These are phyloP conservation scores for Pseudognaphalium luteoalbum DNA, from an alignment of 129 eudicot species.

Conservation along the genomic window DNA sequence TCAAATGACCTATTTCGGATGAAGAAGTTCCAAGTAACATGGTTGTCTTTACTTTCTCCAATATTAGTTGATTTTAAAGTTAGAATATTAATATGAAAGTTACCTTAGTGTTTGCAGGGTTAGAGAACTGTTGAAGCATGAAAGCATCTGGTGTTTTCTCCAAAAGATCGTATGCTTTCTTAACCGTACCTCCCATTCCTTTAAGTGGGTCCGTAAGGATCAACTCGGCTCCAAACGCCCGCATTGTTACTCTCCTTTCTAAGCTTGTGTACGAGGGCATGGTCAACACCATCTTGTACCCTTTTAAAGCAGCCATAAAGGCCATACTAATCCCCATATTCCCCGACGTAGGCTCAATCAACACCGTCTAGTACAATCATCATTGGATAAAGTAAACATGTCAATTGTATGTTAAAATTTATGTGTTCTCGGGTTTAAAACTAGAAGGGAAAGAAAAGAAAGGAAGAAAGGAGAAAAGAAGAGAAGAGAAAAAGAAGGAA, in stretches of 20 bases:
- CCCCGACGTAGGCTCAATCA: constrained; percentile 97
- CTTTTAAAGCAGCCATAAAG: constrained; percentile 97
- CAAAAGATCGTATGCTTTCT: constrained; percentile 89
- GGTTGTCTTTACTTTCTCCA: neutral
- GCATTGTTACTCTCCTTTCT: constrained; percentile 95
- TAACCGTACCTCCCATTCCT: constrained; percentile 98
- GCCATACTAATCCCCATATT: constrained; percentile 99
- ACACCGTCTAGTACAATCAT: constrained; percentile 55
- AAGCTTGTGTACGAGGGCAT: constrained; percentile 99
- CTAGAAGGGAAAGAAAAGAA: no score
- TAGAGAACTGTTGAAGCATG: constrained; percentile 95
- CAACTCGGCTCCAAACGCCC: constrained; percentile 89
- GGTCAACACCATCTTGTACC: constrained; percentile 94
- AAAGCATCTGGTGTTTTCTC: constrained; percentile 81
- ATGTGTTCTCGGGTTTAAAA: no score
- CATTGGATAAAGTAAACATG: neutral
- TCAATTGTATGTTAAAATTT: neutral
- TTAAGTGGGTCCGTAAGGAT: constrained; percentile 87
- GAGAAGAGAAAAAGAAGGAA: no score
- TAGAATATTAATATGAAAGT: neutral
- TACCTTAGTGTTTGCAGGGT: constrained; percentile 95
- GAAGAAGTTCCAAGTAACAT: neutral
- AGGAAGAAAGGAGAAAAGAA: no score
- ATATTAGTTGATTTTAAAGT: neutral
- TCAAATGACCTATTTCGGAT: neutral